Evolutionary conservation across 192 early-diverging fungal species (phyloP).

Genomic region (Coemansia sp.): DNA sequence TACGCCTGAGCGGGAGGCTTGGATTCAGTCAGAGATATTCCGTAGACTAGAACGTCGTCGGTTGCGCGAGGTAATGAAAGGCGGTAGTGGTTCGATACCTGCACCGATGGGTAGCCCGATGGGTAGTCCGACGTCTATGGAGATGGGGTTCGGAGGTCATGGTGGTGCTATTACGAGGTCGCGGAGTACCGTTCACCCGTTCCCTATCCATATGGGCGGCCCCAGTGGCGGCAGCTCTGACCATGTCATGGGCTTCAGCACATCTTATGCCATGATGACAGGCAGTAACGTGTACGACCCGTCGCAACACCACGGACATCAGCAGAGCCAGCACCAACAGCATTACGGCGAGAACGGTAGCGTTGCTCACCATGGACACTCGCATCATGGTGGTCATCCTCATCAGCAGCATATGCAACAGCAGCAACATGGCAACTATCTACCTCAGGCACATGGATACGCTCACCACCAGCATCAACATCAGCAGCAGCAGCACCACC

Average conservation of each 20-base stretch:
- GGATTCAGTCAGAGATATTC: slow-evolving; percentile 68
- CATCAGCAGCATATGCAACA: slow-evolving; percentile 20
- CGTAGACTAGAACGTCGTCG: slow-evolving; percentile 52
- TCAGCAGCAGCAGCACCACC: slow-evolving; percentile 20
- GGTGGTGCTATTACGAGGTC: slow-evolving; percentile 50
- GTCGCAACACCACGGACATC: slow-evolving; percentile 22
- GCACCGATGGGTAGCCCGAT: slow-evolving; percentile 38
- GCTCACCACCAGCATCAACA: slow-evolving; percentile 14
- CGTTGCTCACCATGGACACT: slow-evolving; percentile 8
- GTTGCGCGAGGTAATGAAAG: slow-evolving; percentile 54
- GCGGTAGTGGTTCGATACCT: slow-evolving; percentile 35
- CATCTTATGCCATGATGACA: slow-evolving; percentile 51
- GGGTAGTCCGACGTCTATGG: slow-evolving; percentile 15
- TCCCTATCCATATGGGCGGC: slow-evolving; percentile 32
- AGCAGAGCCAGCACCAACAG: slow-evolving; percentile 23
- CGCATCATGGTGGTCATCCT: slow-evolving; percentile 18
- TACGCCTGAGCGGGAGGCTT: slow-evolving; percentile 62
- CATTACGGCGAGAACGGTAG: slow-evolving; percentile 15
- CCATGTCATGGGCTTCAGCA: slow-evolving; percentile 45
- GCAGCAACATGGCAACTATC: slow-evolving; percentile 14
- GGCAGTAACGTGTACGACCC: slow-evolving; percentile 31
- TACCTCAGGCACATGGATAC: slow-evolving; percentile 9
- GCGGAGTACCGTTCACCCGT: slow-evolving; percentile 47
- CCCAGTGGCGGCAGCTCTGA: slow-evolving; percentile 9
- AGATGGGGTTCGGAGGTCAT: slow-evolving; percentile 18